Base-by-base conservation (phyloP, 805 yeast species). In the Yarrowia keelungensis region DNA sequence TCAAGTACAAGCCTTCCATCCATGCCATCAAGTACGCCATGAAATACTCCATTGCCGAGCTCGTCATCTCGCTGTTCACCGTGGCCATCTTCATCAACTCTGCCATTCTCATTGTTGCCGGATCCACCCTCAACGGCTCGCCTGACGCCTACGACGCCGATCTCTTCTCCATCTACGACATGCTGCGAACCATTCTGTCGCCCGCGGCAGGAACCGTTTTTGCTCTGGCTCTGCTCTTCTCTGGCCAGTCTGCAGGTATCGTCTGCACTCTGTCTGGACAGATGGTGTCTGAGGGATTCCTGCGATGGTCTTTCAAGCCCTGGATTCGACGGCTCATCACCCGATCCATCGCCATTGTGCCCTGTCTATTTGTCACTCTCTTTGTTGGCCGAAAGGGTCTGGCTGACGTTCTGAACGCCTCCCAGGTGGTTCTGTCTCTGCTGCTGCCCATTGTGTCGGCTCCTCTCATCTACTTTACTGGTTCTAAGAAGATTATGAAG, bases 201-300 rank as follows among this genome's bases (percentile, higher is more conserved):
- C 89, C 90, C 15, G 86, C 92, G 7, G 98, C 97, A 0, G 98
- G 97, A 7, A 81, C 90, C 10, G 88, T 92, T 0, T 92, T 93
- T 81, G 97, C 97, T 0, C 78, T 92, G 62, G 97, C 97, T 0
- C 84, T 92, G 78, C 81, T 92, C 56, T 92, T 90, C 76, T 88
- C 94, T 14, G 98, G 98, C n/a, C 94, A 92, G 75, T 89, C 95
- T 74, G 97, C 97, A 2, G 97, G 97, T 50, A 90, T 94, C 47
- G 97, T 92, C 19, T 92, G 97, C 75, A 93, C 97, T 0, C 83
- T 93, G 74, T 93, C 97, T 1, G 97, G 97, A 45, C 97, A 92
- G 76, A 91, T 91, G 87, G 96, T 92, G 9, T 87, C 91, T 74
- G 97, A 92, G 77, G 98, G 98, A 0, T 93, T 92, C 74, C 82